Base-by-base conservation (phyloP, 1,139 yeast genomes). In the Candida smagusa region DNA sequence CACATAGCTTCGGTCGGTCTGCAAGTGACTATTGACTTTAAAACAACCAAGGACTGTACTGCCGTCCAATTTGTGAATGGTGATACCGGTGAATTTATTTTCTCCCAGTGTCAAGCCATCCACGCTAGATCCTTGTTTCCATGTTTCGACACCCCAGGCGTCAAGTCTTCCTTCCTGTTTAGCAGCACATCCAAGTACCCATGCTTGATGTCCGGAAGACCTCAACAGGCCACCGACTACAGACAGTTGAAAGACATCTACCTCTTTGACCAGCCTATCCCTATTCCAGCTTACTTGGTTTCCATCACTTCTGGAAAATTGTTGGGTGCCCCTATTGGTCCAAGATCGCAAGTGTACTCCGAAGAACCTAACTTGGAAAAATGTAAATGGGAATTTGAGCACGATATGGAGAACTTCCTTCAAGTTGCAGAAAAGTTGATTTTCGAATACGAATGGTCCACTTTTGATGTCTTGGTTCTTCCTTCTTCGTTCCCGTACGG, bases 401-500 rank as follows among this genome's bases (percentile, higher is more conserved):
- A 75, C 28, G 96, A 89, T 55, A 76, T 79, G 62, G 97, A 89
- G 59, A 75, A 75, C 42, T 88, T 89, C 64, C 81, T 89, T 46
- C 63, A 77, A 51, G 74, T 86, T n/a, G 96, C 96, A 5, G 95
- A 86, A 56, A 63, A 72, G 29, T 70, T 89, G 41, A 81, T 87
- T n/a, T 87, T 83, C 56, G 77, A 79, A 2, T 89, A 89, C 59
- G 94, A 86, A 54, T 89, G 96, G 96, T 74, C 78, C 43, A 80
- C 80, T 33, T 89, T 84, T 61, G 92, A 88, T 54, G 85, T 88
- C 16, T 68, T 89, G 37, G 80, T 89, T 28, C 74, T 88, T 46
- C 96, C 96, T 3, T 74, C 79, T 39, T 77, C 90, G 5, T 88
- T 87, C 75, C 96, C 96, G 2, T 89, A 87, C 53, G 96, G 96